phyloP scores from a whole-genome alignment of 352 stramenopile species.

The Globisporangium spinosum region DNA sequence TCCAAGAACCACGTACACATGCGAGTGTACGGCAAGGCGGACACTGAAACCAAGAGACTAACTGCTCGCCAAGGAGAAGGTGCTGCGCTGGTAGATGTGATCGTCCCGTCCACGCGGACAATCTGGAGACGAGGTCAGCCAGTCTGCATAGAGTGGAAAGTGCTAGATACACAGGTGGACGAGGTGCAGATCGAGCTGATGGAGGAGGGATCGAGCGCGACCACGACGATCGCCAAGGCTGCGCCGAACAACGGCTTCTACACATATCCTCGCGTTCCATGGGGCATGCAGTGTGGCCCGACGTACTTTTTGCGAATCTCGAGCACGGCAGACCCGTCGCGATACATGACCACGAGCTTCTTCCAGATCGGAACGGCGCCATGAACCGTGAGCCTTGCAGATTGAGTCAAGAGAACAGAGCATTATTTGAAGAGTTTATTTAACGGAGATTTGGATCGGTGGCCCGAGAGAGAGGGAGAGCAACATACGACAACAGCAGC shows the following conservation, averaged over 20 bases:
- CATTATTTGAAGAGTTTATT: conserved; percentile 17
- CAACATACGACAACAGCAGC: neutral
- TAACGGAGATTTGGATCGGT: conserved; percentile 8
- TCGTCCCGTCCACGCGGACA: conserved; percentile 35
- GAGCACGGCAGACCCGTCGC: conserved; percentile 29
- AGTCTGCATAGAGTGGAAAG: conserved; percentile 70
- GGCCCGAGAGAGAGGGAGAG: neutral
- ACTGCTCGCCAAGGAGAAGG: conserved; percentile 38
- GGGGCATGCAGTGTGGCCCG: conserved; percentile 72
- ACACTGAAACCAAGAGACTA: conserved; percentile 20
- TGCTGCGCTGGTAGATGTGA: conserved; percentile 34
- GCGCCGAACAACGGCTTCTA: conserved; percentile 73
- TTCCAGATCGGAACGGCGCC: conserved; percentile 65
- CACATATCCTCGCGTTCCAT: conserved; percentile 73
- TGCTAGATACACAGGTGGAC: conserved; percentile 46
- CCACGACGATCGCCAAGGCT: conserved; percentile 53
- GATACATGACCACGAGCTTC: conserved; percentile 59
- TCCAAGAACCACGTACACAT: conserved; percentile 49
- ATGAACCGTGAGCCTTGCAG: conserved; percentile 6
- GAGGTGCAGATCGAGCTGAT: conserved; percentile 67
- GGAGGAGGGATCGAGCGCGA: conserved; percentile 56
- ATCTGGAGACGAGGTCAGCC: conserved; percentile 75
- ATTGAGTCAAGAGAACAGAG: neutral
- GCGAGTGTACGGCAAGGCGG: conserved; percentile 47
- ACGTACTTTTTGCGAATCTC: conserved; percentile 80